Percentiles rank a stretch among this genome's conserved stretches.
Evolutionary conservation across 2,329 filamentous ascomycete species (phyloP).

Genomic region (Acephala macrosclerotiorum): DNA sequence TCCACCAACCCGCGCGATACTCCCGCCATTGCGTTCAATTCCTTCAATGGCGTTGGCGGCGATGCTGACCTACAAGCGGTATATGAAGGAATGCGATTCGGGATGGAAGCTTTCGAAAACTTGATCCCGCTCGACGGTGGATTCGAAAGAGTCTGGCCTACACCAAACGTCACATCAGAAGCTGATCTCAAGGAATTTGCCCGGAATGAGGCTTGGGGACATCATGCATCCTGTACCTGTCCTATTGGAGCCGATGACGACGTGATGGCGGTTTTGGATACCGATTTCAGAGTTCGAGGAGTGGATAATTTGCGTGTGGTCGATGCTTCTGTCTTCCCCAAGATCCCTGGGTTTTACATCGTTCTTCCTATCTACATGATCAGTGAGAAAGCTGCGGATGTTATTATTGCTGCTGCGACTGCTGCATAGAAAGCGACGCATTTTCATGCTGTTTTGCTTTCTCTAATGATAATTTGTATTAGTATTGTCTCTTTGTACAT

Average conservation of each 20-base stretch:
- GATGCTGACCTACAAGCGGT: slow-evolving; percentile 45
- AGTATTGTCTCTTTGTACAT: neutral
- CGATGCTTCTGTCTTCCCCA: slow-evolving; percentile 64
- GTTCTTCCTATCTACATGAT: slow-evolving; percentile 61
- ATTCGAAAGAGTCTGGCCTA: slow-evolving; percentile 49
- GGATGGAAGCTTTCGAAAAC: slow-evolving; percentile 40
- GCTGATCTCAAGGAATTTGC: slow-evolving; percentile 49
- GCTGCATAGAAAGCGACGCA: neutral
- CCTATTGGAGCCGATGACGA: slow-evolving; percentile 62
- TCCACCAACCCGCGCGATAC: slow-evolving; percentile 68
- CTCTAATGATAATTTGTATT: slow-evolving; percentile 2
- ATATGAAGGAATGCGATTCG: slow-evolving; percentile 47
- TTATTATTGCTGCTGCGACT: slow-evolving; percentile 31
- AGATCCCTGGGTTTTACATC: slow-evolving; percentile 58
- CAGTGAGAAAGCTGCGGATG: slow-evolving; percentile 67
- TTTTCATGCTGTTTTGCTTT: neutral
- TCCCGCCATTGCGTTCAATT: slow-evolving; percentile 69
- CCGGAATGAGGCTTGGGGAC: slow-evolving; percentile 59
- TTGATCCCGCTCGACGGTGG: slow-evolving; percentile 52
- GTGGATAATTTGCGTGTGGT: slow-evolving; percentile 64
- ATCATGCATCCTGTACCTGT: slow-evolving; percentile 63
- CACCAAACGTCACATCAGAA: slow-evolving; percentile 7
- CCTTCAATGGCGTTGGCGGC: slow-evolving; percentile 48
- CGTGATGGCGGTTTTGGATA: slow-evolving; percentile 60
- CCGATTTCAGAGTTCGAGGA: slow-evolving; percentile 62